phyloP scores from a whole-genome alignment of 2,329 filamentous ascomycete genomes.

The Gaeumannomyces sp. region DNA sequence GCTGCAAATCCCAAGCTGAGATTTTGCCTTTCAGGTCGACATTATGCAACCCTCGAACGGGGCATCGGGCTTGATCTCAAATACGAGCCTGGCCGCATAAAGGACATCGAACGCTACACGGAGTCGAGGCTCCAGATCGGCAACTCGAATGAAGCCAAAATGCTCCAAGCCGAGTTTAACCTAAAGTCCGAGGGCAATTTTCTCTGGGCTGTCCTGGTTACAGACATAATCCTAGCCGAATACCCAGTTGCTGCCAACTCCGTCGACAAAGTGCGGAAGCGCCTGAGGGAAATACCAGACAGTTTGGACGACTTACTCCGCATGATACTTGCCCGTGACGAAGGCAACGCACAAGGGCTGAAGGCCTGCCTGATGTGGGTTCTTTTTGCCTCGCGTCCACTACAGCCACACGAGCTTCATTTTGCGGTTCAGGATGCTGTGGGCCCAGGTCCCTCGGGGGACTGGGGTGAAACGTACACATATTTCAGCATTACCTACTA shows the following conservation, averaged over 20 bases:
- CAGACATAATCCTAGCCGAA: conserved; percentile 31
- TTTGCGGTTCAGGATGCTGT: conserved; percentile 28
- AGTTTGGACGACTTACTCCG: conserved; percentile 42
- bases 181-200: conserved; percentile 35
- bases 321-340: conserved; percentile 44
- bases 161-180: conserved; percentile 22
- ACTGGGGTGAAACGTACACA: conserved; percentile 21
- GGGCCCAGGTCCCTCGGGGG: conserved; percentile 7
- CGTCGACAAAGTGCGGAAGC: conserved; percentile 19
- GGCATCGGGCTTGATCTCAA: conserved; percentile 28
- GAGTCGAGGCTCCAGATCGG: conserved; percentile 21
- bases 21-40: conserved; percentile 39
- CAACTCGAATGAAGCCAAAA: conserved; percentile 11
- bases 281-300: conserved; percentile 28
- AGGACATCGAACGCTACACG: conserved; percentile 30
- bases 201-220: conserved; percentile 36
- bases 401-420: conserved; percentile 39
- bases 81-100: conserved; percentile 24
- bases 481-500: too few relatives aligned
- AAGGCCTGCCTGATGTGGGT: conserved; percentile 47
- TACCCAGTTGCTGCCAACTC: conserved; percentile 19
- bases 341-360: conserved; percentile 31
- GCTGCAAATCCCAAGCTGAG: conserved; percentile 17
- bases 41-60: conserved; percentile 32
- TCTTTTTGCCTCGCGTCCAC: conserved; percentile 38